Evolutionary conservation across 179 eudicot genomes (phyloP).

Genomic region (Beta macrorhiza): DNA sequence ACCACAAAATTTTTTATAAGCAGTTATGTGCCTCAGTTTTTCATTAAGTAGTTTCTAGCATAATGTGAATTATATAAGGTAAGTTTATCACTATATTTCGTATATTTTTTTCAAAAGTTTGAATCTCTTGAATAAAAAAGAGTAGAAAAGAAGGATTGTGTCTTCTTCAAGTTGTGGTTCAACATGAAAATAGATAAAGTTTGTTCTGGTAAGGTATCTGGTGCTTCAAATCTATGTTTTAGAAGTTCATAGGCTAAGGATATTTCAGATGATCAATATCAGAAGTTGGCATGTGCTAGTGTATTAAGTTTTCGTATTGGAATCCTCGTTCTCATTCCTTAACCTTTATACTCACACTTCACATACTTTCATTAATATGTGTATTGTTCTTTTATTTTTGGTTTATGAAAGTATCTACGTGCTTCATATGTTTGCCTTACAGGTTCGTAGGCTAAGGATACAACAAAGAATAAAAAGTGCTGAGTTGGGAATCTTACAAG

Average conservation of each 20-base stretch:
- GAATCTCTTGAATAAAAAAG: neutral
- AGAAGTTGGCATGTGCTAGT: neutral
- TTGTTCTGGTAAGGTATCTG: neutral
- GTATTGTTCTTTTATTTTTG: neutral
- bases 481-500: slow-evolving; percentile 66
- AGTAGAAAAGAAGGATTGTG: neutral
- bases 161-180: neutral
- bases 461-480: slow-evolving; percentile 82
- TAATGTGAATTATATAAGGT: too few species aligned
- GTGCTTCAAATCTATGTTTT: neutral
- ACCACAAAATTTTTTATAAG: too few species aligned
- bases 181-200: neutral
- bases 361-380: too few species aligned
- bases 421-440: slow-evolving; percentile 18
- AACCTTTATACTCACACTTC: neutral
- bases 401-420: neutral
- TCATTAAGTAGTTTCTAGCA: too few species aligned
- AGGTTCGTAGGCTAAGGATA: slow-evolving; percentile 92
- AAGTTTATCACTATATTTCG: neutral
- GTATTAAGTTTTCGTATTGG: neutral
- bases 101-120: neutral
- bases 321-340: neutral
- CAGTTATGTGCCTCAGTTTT: too few species aligned
- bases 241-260: neutral
- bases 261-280: neutral